Evolutionary conservation across 2,329 filamentous ascomycete species (phyloP), one percentile per base, ranked within the genome.

Genomic region (Westerdykella aurantiaca): DNA sequence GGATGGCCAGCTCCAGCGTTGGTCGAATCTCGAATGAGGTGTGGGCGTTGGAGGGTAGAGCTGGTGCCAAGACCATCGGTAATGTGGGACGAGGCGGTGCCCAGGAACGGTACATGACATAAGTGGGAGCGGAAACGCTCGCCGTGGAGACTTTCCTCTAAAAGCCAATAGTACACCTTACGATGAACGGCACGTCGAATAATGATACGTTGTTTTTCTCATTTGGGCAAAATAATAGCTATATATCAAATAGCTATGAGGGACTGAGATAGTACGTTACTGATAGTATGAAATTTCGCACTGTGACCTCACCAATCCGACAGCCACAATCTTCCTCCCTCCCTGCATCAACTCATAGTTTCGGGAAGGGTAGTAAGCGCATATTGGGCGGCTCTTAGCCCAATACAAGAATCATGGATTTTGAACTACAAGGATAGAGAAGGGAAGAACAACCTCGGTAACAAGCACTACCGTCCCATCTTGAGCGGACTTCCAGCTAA

Each of bases 171-270:
- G 25, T 29, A 29, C n/a, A n/a, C n/a, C n/a, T n/a, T n/a, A n/a
- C 25, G 42, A 66, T 66, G 62, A 58, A 50, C 25, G 45, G 43
- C 42, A 50, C 46, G 14, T 46, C 48, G 11, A 59, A 14, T 29
- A 29, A 47, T 44, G 52, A 42, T 37, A 51, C 51, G 5, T 60
- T 54, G 1, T 66, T 66, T 50, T 63, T 67, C 45, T 61, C 61
- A 4, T 66, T 67, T 46, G 64, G 62, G 4, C 51, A 51, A 5
- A 49, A 61, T 11, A 62, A 65, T 34, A 58, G 60, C 40, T 66
- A 60, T 39, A 55, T 67, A 1, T 61, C 57, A 2, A 63, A 57
- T 33, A 61, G 55, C 25, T 57, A 53, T 39, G 53, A 56, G 17
- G 63, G 63, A 4, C 34, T 66, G 6, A 53, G 50, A 42, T 59